Percentiles rank a stretch among this genome's conserved stretches.
Evolutionary conservation across 495 filamentous ascomycete genomes (phyloP).

Genomic region (Xylaria acuta): DNA sequence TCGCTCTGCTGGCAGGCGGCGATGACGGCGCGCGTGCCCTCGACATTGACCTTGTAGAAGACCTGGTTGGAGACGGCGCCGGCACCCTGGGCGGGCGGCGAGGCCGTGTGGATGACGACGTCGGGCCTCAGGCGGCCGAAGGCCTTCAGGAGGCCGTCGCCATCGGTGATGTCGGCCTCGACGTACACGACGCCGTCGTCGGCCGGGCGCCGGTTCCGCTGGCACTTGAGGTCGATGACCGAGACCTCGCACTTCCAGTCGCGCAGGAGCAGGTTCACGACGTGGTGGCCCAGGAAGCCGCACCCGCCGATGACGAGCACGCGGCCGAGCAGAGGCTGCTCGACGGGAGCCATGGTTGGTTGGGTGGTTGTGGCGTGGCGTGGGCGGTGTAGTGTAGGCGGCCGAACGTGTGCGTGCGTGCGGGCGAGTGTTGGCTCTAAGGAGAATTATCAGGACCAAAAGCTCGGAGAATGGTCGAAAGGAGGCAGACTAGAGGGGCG

Average conservation of each 20-base stretch:
- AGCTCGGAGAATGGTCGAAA: not conserved
- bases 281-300: conserved; percentile 74
- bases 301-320: conserved; percentile 73
- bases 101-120: conserved; percentile 95
- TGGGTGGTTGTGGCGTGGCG: not conserved
- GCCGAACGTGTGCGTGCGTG: not conserved
- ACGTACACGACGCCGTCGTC: conserved; percentile 74
- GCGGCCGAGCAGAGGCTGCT: conserved; percentile 56
- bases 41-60: conserved; percentile 88
- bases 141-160: conserved; percentile 65
- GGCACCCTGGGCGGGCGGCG: conserved; percentile 62
- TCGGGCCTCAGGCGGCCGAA: conserved; percentile 78
- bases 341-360: conserved; percentile 43
- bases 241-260: conserved; percentile 67
- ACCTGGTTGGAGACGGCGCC: conserved; percentile 60
- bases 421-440: not conserved
- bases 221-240: conserved; percentile 85
- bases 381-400: not conserved
- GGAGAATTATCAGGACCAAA: not conserved
- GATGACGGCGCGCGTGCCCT: conserved; percentile 80
- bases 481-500: not conserved
- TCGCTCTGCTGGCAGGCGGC: conserved; percentile 74
- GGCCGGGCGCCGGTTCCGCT: conserved; percentile 73
- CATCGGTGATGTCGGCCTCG: conserved; percentile 85
- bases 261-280: conserved; percentile 65